Evolutionary conservation across 1,284 basidiomycete species (phyloP), one percentile per base, ranked within the genome.

Genomic region (Neonothopanus nambi): DNA sequence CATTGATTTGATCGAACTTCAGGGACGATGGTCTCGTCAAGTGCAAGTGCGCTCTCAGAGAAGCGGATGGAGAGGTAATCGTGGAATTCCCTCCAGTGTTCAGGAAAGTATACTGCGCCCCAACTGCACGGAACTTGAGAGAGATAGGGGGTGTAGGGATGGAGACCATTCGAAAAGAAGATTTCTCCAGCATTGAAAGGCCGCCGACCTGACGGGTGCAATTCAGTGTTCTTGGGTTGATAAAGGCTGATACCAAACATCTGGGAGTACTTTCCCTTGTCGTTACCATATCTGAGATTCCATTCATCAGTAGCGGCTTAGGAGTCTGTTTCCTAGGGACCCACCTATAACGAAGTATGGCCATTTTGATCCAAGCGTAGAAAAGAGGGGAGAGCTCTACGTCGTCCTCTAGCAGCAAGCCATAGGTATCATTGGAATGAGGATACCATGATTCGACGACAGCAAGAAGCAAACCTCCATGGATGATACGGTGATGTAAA

Each of bases 401-500:
- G 63, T 93, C 91, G 63, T 93, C 91, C 65, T 93, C 91, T 5
- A 93, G 78, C 17, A 93, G 70, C 5, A 93, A 66, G 3, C 87
- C 91, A 64, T 91, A 92, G 1, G 84, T 81, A 60, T 93, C 71
- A 56, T 91, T 80, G 18, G 78, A 76, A 26, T 73, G 70, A 2
- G 91, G 91, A 65, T 91, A 93, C 91, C 91, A 93, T 2, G 88
- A 89, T 66, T 93, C 91, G 11, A 92, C 86, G 8, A 93, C 82
- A 6, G 91, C 88, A 2, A 87, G 79, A 55, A 93, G 79, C 17
- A 93, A 74, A 1, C 90, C 91, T 3, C 82, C 91, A 52, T 85
- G 84, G 17, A 89, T 71, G 51, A 92, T 76, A 11, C 91, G 80
- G 61, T 86, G 87, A 47, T 90, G 82, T 5, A 88, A 62, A 55